Base-by-base conservation (phyloP, 306 rosid species). In the Cicer chorassanicum region DNA sequence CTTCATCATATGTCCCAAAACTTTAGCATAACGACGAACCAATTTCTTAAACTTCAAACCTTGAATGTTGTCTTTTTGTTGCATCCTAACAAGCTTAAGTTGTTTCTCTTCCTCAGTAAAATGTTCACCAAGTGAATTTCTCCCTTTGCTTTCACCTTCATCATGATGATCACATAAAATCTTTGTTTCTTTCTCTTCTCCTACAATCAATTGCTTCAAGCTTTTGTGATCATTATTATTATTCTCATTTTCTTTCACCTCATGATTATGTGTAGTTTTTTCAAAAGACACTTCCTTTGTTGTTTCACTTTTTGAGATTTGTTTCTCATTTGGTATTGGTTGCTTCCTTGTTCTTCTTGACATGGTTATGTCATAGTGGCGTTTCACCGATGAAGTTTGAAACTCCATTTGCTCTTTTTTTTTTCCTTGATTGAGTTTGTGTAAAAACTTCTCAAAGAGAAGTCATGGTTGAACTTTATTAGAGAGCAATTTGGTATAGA, bases 261-360 rank as follows among this genome's bases (percentile, higher is more conserved):
- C 74, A 11, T 15, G 16, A 57, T 29, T 29, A 29, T 40, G 53
- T 29, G 16, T 63, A 7, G 68, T 75, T 65, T 72, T 75, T 65
- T 72, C 69, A 38, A n/a, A 43, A 29, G 84, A 62, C 12, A 24
- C 68, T 34, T 60, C 66, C n/a, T 34, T 60, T 29, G 65, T 12
- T 60, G 65, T 44, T 67, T 40, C 42, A 15, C 75, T 70, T 38
- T 14, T 29, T 15, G 63, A n/a, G 44, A 29, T 6, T 29, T 66
- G 69, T 50, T 79, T 81, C 45, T 81, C 87, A 62, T 49, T 74
- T 16, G 36, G 39, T 13, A 80, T 82, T 24, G 62, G 42, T 69
- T 83, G 84, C 69, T 84, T 92, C 84, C 98, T 87, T 16, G 98
- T 92, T 84, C 98, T 90, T 80, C 76, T 87, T 43, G 98, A 92